Conservation (phyloP, 164 flowering plant species). For the Hamamelis virginiana region DNA sequence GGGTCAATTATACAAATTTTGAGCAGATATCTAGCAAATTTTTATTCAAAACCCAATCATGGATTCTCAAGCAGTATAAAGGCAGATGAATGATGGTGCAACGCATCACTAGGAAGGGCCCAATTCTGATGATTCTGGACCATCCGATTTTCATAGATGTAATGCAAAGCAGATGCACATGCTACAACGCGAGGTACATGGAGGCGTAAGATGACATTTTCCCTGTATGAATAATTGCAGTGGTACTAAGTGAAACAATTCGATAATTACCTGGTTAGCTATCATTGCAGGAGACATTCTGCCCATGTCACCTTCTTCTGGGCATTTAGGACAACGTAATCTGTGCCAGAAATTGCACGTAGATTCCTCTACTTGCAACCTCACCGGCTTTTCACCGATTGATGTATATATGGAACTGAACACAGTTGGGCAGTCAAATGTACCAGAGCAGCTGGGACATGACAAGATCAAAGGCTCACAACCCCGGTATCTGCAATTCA, state of each 20-base stretch:
- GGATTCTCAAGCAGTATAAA: background rate
- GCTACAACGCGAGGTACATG: no score
- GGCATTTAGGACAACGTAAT: constrained; percentile 78
- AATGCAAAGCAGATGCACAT: background rate
- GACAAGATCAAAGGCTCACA: constrained; percentile 79
- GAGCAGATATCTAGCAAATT: background rate
- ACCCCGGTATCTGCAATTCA: constrained; percentile 64
- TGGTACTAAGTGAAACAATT: background rate
- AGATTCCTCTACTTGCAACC: constrained; percentile 31
- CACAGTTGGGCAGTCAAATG: constrained; percentile 73
- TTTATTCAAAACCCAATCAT: background rate
- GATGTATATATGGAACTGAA: constrained; percentile 44
- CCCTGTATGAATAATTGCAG: background rate
- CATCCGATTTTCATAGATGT: no score
- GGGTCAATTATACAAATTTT: background rate
- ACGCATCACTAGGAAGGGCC: background rate
- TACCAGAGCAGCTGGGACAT: constrained; percentile 83
- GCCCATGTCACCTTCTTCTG: constrained; percentile 59
- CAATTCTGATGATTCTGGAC: background rate
- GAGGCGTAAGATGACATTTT: no score
- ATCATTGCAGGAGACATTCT: constrained; percentile 65
- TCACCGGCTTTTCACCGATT: constrained; percentile 29
- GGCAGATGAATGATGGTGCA: background rate
- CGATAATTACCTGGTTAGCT: constrained; percentile 77
- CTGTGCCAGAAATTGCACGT: constrained; percentile 55